phyloP scores from a whole-genome alignment of 176 grass and related monocot species.

The Eleusine coracana region DNA sequence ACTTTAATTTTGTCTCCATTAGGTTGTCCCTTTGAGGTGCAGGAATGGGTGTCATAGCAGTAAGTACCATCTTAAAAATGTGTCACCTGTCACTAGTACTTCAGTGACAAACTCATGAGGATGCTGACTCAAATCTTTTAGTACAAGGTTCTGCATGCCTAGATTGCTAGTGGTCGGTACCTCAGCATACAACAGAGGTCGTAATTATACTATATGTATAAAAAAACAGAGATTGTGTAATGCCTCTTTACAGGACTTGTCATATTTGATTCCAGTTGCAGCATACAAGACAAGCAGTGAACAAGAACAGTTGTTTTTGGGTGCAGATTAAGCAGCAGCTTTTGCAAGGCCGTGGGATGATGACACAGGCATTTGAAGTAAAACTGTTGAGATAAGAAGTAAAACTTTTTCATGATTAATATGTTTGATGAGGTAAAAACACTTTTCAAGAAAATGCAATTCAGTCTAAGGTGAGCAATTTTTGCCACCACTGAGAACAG shows the following conservation, averaged over 20 bases:
- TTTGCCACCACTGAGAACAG: neutral
- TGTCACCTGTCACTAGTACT: conserved; percentile 12
- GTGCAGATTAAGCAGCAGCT: neutral
- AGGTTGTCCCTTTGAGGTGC: conserved; percentile 12
- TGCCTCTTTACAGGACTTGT: conserved; percentile 17
- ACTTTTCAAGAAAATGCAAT: neutral
- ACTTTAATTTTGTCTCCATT: conserved; percentile 34
- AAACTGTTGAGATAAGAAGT: conserved; percentile 20
- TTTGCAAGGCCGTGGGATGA: neutral
- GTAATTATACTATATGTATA: neutral
- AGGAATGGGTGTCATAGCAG: conserved; percentile 12
- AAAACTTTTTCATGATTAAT: neutral
- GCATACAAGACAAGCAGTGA: conserved; percentile 14
- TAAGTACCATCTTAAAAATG: neutral
- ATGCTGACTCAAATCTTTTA: conserved; percentile 26
- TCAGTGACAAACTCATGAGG: neutral
- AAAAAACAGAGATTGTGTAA: neutral
- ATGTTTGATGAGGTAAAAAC: neutral
- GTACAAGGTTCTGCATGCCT: neutral
- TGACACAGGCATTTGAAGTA: neutral
- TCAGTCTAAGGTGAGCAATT: neutral
- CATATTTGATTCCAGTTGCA: conserved; percentile 18
- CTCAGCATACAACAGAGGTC: conserved; percentile 29
- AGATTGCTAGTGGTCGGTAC: conserved; percentile 7
- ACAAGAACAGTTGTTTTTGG: conserved; percentile 3